Base-by-base conservation (phyloP, 2,329 filamentous ascomycete species). In the Neophaeococcomyces mojaviensis region DNA sequence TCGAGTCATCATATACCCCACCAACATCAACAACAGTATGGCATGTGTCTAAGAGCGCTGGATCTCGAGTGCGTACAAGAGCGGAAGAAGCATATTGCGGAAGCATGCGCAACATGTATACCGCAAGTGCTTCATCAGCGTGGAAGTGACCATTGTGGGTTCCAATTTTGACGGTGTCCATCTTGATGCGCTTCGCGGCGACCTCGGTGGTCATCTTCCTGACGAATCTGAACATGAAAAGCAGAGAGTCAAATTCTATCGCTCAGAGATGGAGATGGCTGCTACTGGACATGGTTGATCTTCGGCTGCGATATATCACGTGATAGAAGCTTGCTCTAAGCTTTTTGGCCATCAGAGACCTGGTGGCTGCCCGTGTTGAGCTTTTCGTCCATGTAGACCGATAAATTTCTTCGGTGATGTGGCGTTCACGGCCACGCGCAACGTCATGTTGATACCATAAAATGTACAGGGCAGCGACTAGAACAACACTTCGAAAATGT, bases 121-220 rank as follows among this genome's bases (percentile, higher is more conserved):
- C 89, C 48, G 92, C 92, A 35, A 98, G 81, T 50, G 92, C 90
- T 72, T 98, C 92, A 68, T 98, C 92, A 65, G 92, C 92, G 72
- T 98, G 92, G 77, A 98, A 98, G 74, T 96, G 88, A 57, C 92
- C 92, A 70, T 84, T 96, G 78, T 98, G 92, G 24, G 92, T 98
- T 62, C 89, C 92, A 64, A 96, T 94, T 57, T 81, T 69, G 54
- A 84, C 70, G 52, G 71, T 68, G 52, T 78, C 74, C 58, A 83
- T 86, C 77, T 94, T 95, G 65, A 94, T 70, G 66, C 86, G 84
- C 71, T 97, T 97, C 52, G 83, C 70, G 60, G 82, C 77, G 62
- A 72, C 77, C 73, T 86, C 64, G 45, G 63, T 78, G 59, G 82
- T 74, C 81, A 85, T 85, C 62, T 61, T 76, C 59, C 69, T 55